Conservation (phyloP, 805 yeast genomes). For the Metschnikowia bowlesiae region DNA sequence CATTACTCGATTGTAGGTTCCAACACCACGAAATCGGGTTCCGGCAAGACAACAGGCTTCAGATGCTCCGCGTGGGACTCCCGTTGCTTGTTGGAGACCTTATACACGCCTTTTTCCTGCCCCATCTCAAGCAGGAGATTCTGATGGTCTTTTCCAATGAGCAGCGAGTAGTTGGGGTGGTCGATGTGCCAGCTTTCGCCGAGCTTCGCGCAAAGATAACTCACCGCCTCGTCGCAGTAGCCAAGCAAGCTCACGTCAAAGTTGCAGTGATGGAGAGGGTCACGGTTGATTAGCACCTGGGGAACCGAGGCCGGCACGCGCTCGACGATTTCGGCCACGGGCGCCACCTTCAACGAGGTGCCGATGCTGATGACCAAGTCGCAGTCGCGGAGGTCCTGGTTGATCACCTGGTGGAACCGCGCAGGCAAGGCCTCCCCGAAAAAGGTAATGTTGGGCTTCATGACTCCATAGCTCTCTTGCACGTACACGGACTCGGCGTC, state of each 20-base stretch:
- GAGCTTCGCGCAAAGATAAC: conserved; percentile 42
- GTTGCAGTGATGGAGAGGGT: conserved; percentile 68
- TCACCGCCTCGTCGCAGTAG: conserved; percentile 76
- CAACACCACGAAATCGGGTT: conserved; percentile 14
- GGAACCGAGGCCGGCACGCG: conserved; percentile 70
- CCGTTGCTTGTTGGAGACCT: not conserved
- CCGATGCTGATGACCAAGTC: conserved; percentile 84
- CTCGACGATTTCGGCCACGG: conserved; percentile 85
- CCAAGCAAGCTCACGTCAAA: conserved; percentile 79
- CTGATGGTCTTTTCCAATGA: conserved; percentile 10
- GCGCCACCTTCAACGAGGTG: conserved; percentile 87
- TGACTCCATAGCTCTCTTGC: conserved; percentile 63
- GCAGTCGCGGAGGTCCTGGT: conserved; percentile 60
- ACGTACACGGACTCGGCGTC: conserved; percentile 27
- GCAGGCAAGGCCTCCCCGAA: conserved; percentile 83
- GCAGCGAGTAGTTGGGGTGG: conserved; percentile 23
- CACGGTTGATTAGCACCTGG: conserved; percentile 74
- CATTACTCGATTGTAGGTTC: conserved; percentile 10
- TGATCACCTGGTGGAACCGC: conserved; percentile 55
- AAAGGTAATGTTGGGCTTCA: conserved; percentile 91
- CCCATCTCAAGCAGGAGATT: conserved; percentile 5
- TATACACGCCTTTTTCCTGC: not conserved
- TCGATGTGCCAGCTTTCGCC: conserved; percentile 32
- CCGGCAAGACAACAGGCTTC: conserved; percentile 1
- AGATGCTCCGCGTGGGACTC: not conserved